phyloP scores from a whole-genome alignment of 2,329 filamentous ascomycete genomes.

The Coniella vitis region DNA sequence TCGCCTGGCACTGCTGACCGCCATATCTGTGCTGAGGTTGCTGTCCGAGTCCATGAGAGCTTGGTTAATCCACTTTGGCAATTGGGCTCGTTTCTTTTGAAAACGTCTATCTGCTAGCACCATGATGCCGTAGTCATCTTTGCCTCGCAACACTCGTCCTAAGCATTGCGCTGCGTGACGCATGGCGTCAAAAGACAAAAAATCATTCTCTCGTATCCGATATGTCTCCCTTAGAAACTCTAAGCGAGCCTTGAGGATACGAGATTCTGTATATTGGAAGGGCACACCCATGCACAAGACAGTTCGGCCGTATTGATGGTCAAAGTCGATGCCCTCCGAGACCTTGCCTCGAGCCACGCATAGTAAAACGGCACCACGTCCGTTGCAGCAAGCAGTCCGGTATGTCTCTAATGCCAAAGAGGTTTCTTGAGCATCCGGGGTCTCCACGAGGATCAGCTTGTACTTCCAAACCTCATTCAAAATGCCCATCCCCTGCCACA shows the following conservation, averaged over 20 bases:
- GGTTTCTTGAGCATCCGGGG: slow-evolving; percentile 93
- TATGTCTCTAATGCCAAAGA: slow-evolving; percentile 94
- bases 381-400: slow-evolving; percentile 94
- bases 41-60: slow-evolving; percentile 78
- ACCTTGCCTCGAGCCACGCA: slow-evolving; percentile 97
- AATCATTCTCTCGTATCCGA: slow-evolving; percentile 93
- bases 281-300: slow-evolving; percentile 95
- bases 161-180: slow-evolving; percentile 96
- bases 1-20: slow-evolving; percentile 78
- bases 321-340: slow-evolving; percentile 96
- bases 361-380: slow-evolving; percentile 83
- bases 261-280: slow-evolving; percentile 97
- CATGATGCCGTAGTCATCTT: slow-evolving; percentile 99
- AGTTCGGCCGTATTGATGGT: slow-evolving; percentile 94
- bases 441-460: slow-evolving; percentile 96
- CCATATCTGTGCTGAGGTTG: slow-evolving; percentile 93
- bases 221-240: slow-evolving; percentile 98
- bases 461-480: slow-evolving; percentile 98
- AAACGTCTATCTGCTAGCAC: slow-evolving; percentile 91
- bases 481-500: slow-evolving; percentile 99
- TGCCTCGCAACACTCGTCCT: slow-evolving; percentile 87
- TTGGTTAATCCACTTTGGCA: slow-evolving; percentile 95
- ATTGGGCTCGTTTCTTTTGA: slow-evolving; percentile 79
- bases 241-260: slow-evolving; percentile 89
- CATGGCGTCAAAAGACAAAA: slow-evolving; percentile 98